These are phyloP conservation scores for Candida ovalis DNA, from an alignment of 805 yeast species.

Conservation along the genomic window DNA sequence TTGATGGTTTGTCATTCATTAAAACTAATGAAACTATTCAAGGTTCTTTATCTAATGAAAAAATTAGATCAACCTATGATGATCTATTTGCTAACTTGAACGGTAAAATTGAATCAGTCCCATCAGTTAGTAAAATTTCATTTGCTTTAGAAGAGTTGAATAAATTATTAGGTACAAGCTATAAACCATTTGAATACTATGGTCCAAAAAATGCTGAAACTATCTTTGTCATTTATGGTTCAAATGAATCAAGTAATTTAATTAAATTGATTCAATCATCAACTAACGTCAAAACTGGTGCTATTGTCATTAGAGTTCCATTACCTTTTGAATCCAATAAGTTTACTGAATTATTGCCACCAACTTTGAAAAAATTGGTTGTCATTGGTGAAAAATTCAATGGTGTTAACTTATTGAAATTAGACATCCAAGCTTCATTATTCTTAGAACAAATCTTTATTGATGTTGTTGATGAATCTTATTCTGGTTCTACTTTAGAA, in stretches of 20 bases:
- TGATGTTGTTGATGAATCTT: slow-evolving; percentile 50
- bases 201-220: slow-evolving; percentile 63
- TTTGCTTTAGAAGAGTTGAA: slow-evolving; percentile 50
- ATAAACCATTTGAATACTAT: slow-evolving; percentile 62
- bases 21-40: slow-evolving; percentile 46
- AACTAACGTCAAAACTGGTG: slow-evolving; percentile 46
- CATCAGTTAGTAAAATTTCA: slow-evolving; percentile 35
- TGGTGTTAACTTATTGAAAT: slow-evolving; percentile 45
- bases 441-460: slow-evolving; percentile 46
- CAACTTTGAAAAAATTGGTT: slow-evolving; percentile 53
- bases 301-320: slow-evolving; percentile 71
- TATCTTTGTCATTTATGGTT: slow-evolving; percentile 80
- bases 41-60: slow-evolving; percentile 41
- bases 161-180: slow-evolving; percentile 47
- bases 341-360: slow-evolving; percentile 59
- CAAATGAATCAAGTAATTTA: slow-evolving; percentile 58
- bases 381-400: slow-evolving; percentile 57
- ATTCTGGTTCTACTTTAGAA: slow-evolving; percentile 26
- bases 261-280: slow-evolving; percentile 37
- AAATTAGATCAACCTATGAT: slow-evolving; percentile 37
- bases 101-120: slow-evolving; percentile 18
- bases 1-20: slow-evolving; percentile 72
- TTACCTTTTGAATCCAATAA: slow-evolving; percentile 68
- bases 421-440: slow-evolving; percentile 71
- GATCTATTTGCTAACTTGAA: slow-evolving; percentile 33